Evolutionary conservation across 2,329 filamentous ascomycete species (phyloP), one percentile per base, ranked within the genome.

Genomic region (Trichoderma oligosporum): DNA sequence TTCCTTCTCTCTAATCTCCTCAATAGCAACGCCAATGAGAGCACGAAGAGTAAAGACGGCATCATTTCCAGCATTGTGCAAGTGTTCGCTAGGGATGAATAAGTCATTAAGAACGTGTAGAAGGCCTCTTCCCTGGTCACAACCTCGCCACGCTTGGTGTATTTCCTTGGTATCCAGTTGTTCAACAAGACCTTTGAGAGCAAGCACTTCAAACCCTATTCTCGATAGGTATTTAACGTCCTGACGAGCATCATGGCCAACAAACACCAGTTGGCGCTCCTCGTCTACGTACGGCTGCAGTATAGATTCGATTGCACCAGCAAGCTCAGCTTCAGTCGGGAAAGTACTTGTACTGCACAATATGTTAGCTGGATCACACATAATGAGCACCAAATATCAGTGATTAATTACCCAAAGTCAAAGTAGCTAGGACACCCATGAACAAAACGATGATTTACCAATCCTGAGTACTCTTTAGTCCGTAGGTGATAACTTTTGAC

Each of bases 1-100:
- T 36, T 65, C 62, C 29, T 63, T 56, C 54, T 66, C 62, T 29
- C 63, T 59, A 7, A 56, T 35, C 12, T 64, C 58, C 55, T 67
- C 65, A 18, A 72, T 35, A 1, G 68, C 70, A 16, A 74, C 60
- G 0, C 67, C 82, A 6, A 96, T 70, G 78, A 94, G 82, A 7
- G 84, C 87, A 60, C 86, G 84, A 61, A 96, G 72, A 0, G 90
- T 93, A 68, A 88, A 94, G 1, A 85, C 81, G 0, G 91, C 91
- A 68, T 96, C 91, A 62, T 96, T 96, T 1, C 91, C 85, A 0
- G 86, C 91, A 66, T 96, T 96, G 71, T 96, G 91, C n/a, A 93
- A 76, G 63, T 88, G 78, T 70, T 76, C 82, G 39, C 78, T 82
- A 0, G 73, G 65, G 7, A 95, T 81, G 2, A 80, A 81, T 25